Evolutionary conservation across 2,329 filamentous ascomycete species (phyloP).

Genomic region (Pleoardoris graminearum): DNA sequence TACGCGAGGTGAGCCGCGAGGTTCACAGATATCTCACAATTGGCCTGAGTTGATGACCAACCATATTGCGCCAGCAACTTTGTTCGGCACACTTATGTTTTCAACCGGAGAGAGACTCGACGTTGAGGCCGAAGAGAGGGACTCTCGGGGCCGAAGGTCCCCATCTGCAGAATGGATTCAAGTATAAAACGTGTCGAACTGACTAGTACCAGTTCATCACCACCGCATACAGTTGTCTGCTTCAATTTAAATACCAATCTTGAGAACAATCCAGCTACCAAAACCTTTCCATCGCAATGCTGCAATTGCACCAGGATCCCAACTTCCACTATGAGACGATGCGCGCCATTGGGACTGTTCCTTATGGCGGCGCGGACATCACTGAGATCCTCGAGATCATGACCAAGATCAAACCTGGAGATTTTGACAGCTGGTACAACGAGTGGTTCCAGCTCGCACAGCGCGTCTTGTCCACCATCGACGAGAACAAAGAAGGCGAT

Average conservation of each 20-base stretch:
- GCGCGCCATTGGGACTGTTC: neutral
- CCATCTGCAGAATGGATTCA: neutral
- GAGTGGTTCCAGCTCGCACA: slow-evolving; percentile 28
- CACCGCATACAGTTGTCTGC: neutral
- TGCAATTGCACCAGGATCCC: neutral
- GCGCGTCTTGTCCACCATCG: neutral
- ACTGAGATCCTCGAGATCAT: slow-evolving; percentile 41
- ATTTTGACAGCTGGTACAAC: slow-evolving; percentile 26
- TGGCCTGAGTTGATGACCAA: neutral
- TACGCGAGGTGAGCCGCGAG: neutral
- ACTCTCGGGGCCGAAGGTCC: neutral
- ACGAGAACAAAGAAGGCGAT: neutral
- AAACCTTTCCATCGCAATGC: neutral
- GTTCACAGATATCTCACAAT: neutral
- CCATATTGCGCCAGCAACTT: neutral
- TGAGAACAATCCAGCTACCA: neutral
- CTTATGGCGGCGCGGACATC: slow-evolving; percentile 32
- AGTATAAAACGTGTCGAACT: neutral
- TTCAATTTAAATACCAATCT: neutral
- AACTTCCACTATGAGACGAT: slow-evolving; percentile 1
- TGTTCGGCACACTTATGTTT: neutral
- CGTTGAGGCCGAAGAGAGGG: neutral
- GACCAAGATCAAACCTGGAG: slow-evolving; percentile 25
- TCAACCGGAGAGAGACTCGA: neutral
- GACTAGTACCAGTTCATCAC: neutral